Conservation (phyloP, 768 basidiomycete genomes). For the Tylopilus rubrobrunneus region DNA sequence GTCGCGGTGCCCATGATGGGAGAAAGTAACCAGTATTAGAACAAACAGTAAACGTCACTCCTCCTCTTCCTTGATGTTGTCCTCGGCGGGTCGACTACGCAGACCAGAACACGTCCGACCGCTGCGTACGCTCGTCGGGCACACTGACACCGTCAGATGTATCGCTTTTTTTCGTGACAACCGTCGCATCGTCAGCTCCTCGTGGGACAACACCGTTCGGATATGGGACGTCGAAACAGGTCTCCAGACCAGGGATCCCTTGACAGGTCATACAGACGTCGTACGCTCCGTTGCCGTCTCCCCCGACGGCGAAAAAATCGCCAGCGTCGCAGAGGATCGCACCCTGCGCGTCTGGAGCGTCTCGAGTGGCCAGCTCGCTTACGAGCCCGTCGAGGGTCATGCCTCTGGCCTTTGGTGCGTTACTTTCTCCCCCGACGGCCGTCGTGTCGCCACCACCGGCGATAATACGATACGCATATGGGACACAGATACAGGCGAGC, state of each 20-base stretch:
- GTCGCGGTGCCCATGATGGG: conserved; percentile 19
- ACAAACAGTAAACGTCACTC: too few relatives aligned
- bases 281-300: conserved; percentile 30
- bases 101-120: conserved; percentile 26
- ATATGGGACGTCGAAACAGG: conserved; percentile 27
- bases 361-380: conserved; percentile 17
- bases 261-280: conserved; percentile 28
- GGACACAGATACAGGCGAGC: conserved; percentile 26
- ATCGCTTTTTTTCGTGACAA: conserved; percentile 29
- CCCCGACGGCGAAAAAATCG: conserved; percentile 24
- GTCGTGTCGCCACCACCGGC: conserved; percentile 29
- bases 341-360: conserved; percentile 28
- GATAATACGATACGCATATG: conserved; percentile 32
- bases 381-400: conserved; percentile 27
- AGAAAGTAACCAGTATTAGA: too few relatives aligned
- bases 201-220: conserved; percentile 25
- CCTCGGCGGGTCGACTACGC: conserved; percentile 18
- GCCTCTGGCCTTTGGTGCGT: conserved; percentile 26
- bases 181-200: conserved; percentile 22
- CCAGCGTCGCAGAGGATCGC: conserved; percentile 27
- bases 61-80: conserved; percentile 11
- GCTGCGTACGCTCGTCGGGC: conserved; percentile 30
- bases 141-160: conserved; percentile 23
- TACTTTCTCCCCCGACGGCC: conserved; percentile 31
- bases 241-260: conserved; percentile 6